Base-by-base conservation (phyloP, 2,329 filamentous ascomycete genomes). In the Lachnum nothofagi region DNA sequence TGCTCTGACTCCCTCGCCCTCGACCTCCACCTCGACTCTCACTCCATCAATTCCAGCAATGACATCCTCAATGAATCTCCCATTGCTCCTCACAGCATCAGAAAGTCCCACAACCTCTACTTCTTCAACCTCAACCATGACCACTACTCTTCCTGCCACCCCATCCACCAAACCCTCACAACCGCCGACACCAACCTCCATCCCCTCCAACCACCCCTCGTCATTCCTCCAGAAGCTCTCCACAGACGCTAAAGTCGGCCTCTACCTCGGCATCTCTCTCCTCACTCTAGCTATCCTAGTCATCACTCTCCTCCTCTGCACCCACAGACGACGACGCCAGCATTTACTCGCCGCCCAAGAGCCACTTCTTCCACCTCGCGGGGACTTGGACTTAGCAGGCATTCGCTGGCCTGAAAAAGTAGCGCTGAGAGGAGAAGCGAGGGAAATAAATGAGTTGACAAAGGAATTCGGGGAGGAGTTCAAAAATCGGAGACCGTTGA, bases 141-240 rank as follows among this genome's bases (percentile, higher is more conserved):
- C 19, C 6, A 14, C 46, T 14, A 27, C 41, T 14, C 10, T 31
- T 20, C 24, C 38, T 16, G 12, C 34, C 52, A 61, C 16, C 41
- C 54, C 12, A 3, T n/a, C 29, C n/a, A n/a, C n/a, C n/a, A n/a
- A n/a, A n/a, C n/a, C n/a, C n/a, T n/a, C 16, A 12, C 5, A 33
- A n/a, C 12, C 29, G 16, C 29, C 29, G 7, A 31, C 12, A 37
- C 16, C 34, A 37, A 17, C 16, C 16, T 17, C 7, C 25, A 29
- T 6, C 25, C 6, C 12, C 25, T 29, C 34, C 17, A 9, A 37
- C 9, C 34, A 3, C n/a, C n/a, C n/a, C n/a, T n/a, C n/a, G n/a
- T n/a, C n/a, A n/a, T n/a, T 37, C 17, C 17, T 37, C 17, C 14
- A 20, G 1, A 20, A 37, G 10, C 10, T 37, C 16, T 17, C 14